Base-by-base conservation (phyloP, 352 stramenopile genomes). In the Phytophthora multivora region DNA sequence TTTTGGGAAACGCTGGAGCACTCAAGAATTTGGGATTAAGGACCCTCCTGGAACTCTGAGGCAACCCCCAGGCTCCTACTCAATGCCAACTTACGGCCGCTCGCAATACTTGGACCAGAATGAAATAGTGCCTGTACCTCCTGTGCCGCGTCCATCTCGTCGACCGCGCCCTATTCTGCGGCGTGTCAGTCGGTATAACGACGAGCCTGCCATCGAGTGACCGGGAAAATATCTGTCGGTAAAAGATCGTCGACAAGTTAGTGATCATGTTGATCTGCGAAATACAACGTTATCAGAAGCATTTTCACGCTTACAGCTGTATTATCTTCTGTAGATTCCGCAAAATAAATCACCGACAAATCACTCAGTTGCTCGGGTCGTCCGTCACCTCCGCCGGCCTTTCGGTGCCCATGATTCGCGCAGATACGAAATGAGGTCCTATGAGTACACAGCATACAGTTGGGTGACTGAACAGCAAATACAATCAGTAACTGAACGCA, bases 1-100 rank as follows among this genome's bases (percentile, higher is more conserved):
- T 19, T 93, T 93, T 51, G 60, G 73, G 11, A 75, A 84, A 56
- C 69, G 70, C 2, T 92, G 81, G 82, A 83, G 53, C 35, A 67
- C 73, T 5, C 71, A 73, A 50, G 71, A 91, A 60, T 91, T 88
- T 43, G 68, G 54, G 19, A 53, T 59, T 0, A 35, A 73, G 33
- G 59, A 80, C 10, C 63, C 74, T 10, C 66, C 68, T 50, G 58
- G 49, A 7, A 48, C 56, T 9, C 33, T 74, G 28, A 59, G 38
- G 13, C 45, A 61, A 26, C 35, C 51, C 8, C 26, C 41, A 13
- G 45, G 26, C 21, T 48, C 59, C 45, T 61, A 73, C 53, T 47
- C 63, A 21, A 43, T 64, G n/a, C 43, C 67, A 36, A 63, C 61
- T 19, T 66, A 70, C 28, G 46, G 49, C 26, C 57, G 60, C 16